Evolutionary conservation across 1,284 basidiomycete species (phyloP).

Genomic region (Heterobasidion irregulare): DNA sequence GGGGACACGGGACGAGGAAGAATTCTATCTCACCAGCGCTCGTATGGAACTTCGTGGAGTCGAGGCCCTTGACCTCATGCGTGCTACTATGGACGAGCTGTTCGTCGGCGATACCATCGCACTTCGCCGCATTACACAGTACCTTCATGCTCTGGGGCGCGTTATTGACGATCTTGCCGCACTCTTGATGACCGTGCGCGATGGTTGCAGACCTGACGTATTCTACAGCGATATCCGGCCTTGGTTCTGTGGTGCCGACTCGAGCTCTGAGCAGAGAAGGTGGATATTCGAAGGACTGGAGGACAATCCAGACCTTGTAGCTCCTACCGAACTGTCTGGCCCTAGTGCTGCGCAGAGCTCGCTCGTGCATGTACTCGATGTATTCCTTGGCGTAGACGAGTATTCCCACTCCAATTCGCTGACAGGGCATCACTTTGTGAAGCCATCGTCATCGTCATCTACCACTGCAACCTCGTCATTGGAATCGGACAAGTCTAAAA

Average conservation of each 20-base stretch:
- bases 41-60: slow-evolving; percentile 92
- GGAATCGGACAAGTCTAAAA: slow-evolving; percentile 15
- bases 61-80: slow-evolving; percentile 81
- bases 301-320: slow-evolving; percentile 34
- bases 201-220: slow-evolving; percentile 68
- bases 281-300: slow-evolving; percentile 84
- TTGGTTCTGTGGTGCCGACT: slow-evolving; percentile 88
- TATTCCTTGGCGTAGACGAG: slow-evolving; percentile 83
- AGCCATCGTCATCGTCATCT: slow-evolving; percentile 12
- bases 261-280: slow-evolving; percentile 38
- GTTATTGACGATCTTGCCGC: slow-evolving; percentile 61
- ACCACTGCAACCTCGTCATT: neutral
- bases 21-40: slow-evolving; percentile 85
- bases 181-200: slow-evolving; percentile 58
- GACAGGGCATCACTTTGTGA: slow-evolving; percentile 19
- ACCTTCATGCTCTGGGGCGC: slow-evolving; percentile 57
- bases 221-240: slow-evolving; percentile 87
- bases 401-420: slow-evolving; percentile 29
- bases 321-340: slow-evolving; percentile 68
- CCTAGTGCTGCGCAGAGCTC: slow-evolving; percentile 90
- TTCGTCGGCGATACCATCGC: slow-evolving; percentile 84
- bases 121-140: slow-evolving; percentile 62
- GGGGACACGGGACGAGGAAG: slow-evolving; percentile 75
- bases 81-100: slow-evolving; percentile 82
- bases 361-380: slow-evolving; percentile 83